Evolutionary conservation across 1,284 basidiomycete species (phyloP).

Genomic region (Farysia itapuensis): DNA sequence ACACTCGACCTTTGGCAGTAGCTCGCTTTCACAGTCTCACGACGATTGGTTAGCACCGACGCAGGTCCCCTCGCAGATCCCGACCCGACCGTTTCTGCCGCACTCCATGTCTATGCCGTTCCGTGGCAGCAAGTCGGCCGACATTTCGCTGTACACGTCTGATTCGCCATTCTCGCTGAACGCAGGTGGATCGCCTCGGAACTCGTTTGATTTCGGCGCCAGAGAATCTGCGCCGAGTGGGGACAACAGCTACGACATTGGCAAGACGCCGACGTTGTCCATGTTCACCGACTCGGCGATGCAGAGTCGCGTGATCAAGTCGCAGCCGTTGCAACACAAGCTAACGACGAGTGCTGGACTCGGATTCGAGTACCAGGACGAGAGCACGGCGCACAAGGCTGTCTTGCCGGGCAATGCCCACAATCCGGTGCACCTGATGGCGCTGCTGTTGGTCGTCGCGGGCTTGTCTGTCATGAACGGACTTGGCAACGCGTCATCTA

Average conservation of each 20-base stretch:
- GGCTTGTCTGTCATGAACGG: neutral
- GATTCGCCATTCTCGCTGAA: constrained; percentile 25
- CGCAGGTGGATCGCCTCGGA: constrained; percentile 1
- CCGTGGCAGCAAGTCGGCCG: constrained; percentile 17
- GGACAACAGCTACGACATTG: constrained; percentile 11
- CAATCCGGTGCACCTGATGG: too few species aligned
- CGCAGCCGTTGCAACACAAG: neutral
- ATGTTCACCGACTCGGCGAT: constrained; percentile 30
- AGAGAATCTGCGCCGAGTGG: neutral
- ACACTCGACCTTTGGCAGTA: neutral
- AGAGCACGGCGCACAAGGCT: too few species aligned
- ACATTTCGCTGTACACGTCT: constrained; percentile 27
- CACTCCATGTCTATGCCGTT: constrained; percentile 8
- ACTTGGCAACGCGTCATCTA: too few species aligned
- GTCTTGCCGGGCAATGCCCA: too few species aligned
- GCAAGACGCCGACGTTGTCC: constrained; percentile 30
- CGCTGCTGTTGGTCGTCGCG: neutral
- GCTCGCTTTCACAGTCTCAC: neutral
- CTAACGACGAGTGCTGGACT: constrained; percentile 10
- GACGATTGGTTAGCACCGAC: neutral
- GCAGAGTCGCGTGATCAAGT: constrained; percentile 14
- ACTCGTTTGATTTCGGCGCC: neutral
- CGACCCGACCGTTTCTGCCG: neutral
- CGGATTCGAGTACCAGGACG: constrained; percentile 27
- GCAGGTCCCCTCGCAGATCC: neutral